Evolutionary conservation across 768 basidiomycete genomes (phyloP).

Genomic region (Trametes maxima): DNA sequence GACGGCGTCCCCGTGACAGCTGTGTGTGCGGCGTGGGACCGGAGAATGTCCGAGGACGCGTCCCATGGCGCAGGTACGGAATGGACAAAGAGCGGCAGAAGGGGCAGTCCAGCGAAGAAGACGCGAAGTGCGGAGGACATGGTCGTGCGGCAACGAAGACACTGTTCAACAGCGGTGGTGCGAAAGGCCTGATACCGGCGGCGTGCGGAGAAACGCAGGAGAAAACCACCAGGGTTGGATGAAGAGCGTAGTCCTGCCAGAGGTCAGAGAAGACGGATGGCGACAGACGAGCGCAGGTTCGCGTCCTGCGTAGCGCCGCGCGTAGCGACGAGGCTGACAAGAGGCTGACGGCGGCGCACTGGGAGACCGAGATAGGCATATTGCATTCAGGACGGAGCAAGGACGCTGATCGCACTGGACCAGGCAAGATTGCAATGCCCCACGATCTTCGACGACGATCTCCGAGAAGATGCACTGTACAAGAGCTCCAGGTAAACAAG

Average conservation of each 20-base stretch:
- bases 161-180: conserved; percentile 3
- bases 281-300: not conserved
- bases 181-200: not conserved
- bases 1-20: conserved; percentile 9
- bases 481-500: no score
- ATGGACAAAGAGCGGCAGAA: conserved; percentile 22
- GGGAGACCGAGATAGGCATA: conserved; percentile 9
- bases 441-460: conserved; percentile 2
- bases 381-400: conserved; percentile 15
- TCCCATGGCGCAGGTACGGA: conserved; percentile 15
- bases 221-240: conserved; percentile 22
- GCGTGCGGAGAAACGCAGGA: conserved; percentile 4
- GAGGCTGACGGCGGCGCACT: conserved; percentile 9
- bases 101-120: conserved; percentile 11
- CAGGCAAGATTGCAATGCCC: conserved; percentile 10
- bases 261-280: not conserved
- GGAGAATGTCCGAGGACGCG: conserved; percentile 1
- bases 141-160: not conserved
- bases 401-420: conserved; percentile 13
- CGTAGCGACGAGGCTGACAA: conserved; percentile 1
- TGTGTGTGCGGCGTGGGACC: not conserved
- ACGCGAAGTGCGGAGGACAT: not conserved
- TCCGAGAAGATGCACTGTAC: not conserved
- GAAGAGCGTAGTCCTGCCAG: conserved; percentile 6
- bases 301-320: not conserved